Evolutionary conservation across 768 basidiomycete species (phyloP).

Genomic region (Leucosporidium scottii): DNA sequence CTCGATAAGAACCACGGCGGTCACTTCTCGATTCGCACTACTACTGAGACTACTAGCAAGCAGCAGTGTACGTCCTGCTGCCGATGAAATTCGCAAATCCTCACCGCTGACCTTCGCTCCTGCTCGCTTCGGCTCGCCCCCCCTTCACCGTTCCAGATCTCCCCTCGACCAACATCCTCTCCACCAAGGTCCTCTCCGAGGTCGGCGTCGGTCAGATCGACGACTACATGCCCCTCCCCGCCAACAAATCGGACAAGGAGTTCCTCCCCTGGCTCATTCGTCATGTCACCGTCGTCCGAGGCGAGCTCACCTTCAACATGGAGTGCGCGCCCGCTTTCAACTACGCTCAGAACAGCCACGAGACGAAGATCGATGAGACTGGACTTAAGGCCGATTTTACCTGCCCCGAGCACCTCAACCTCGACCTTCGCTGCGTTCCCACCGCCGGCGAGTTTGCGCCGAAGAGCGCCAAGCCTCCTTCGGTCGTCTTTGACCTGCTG

Average conservation of each 20-base stretch:
- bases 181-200: slow-evolving; percentile 36
- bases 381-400: slow-evolving; percentile 59
- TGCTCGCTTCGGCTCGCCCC: too few species aligned
- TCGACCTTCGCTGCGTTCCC: slow-evolving; percentile 71
- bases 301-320: slow-evolving; percentile 65
- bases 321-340: slow-evolving; percentile 96
- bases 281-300: slow-evolving; percentile 75
- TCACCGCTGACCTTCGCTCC: background rate
- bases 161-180: slow-evolving; percentile 30
- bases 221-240: slow-evolving; percentile 74
- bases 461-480: slow-evolving; percentile 50
- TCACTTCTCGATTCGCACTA: slow-evolving; percentile 32
- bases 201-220: slow-evolving; percentile 28
- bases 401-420: slow-evolving; percentile 47
- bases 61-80: slow-evolving; percentile 31
- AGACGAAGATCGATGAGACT: slow-evolving; percentile 46
- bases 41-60: slow-evolving; percentile 25
- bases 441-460: slow-evolving; percentile 47
- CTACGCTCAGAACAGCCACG: slow-evolving; percentile 74
- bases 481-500: slow-evolving; percentile 54
- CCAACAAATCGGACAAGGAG: slow-evolving; percentile 48
- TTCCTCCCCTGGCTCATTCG: slow-evolving; percentile 78
- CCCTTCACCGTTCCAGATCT: background rate
- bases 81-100: background rate
- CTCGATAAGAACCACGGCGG: slow-evolving; percentile 39